Percentiles rank a stretch among this genome's conserved stretches.
phyloP scores from a whole-genome alignment of 1,139 yeast genomes.

The Debaryomycetaceae sp. region DNA sequence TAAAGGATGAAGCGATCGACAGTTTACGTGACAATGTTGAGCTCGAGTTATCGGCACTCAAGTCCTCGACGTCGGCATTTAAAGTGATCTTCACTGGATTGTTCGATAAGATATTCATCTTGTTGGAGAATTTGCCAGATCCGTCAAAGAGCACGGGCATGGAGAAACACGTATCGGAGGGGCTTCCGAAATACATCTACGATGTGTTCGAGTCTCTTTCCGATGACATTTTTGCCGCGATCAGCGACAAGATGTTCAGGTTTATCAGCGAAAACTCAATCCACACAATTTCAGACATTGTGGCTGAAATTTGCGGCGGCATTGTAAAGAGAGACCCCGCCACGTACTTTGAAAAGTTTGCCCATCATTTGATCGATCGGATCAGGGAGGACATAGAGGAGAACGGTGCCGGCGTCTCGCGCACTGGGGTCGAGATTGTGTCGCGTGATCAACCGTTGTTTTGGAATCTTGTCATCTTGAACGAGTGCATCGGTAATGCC shows the following conservation, averaged over 20 bases:
- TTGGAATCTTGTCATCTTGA: conserved; percentile 68
- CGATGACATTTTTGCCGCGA: conserved; percentile 51
- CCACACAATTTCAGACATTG: conserved; percentile 62
- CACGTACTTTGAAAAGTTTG: conserved; percentile 41
- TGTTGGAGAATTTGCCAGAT: conserved; percentile 77
- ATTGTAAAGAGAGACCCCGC: conserved; percentile 60
- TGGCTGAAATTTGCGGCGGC: conserved; percentile 68
- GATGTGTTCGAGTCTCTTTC: conserved; percentile 70
- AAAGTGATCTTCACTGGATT: conserved; percentile 56
- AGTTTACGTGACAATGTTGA: conserved; percentile 3
- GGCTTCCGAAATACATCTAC: conserved; percentile 61
- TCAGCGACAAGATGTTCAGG: conserved; percentile 50
- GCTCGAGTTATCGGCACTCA: conserved; percentile 52
- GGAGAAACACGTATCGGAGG: conserved; percentile 51
- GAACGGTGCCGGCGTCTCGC: conserved; percentile 76
- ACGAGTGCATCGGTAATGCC: conserved; percentile 71
- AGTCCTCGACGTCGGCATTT: conserved; percentile 73
- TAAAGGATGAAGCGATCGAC: not conserved
- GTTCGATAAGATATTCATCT: conserved; percentile 54
- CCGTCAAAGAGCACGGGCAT: conserved; percentile 43
- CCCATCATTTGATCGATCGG: conserved; percentile 43
- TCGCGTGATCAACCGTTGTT: conserved; percentile 76
- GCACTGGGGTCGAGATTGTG: conserved; percentile 64
- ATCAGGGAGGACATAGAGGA: conserved; percentile 71
- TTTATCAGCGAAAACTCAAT: conserved; percentile 59